phyloP scores from a whole-genome alignment of 352 stramenopile species.

The Thalassiosira oceanica region DNA sequence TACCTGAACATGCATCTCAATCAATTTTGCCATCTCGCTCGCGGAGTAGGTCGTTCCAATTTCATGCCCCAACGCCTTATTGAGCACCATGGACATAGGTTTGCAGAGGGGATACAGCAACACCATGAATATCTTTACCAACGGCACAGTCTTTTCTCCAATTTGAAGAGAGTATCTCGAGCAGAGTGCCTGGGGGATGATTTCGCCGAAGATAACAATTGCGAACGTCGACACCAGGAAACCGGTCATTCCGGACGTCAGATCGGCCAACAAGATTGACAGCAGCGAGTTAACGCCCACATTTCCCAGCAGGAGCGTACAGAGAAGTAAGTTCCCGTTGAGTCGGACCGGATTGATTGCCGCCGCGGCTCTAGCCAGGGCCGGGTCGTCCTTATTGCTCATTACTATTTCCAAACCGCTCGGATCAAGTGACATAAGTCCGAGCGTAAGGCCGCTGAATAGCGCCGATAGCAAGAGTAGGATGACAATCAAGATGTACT shows the following conservation, averaged over 20 bases:
- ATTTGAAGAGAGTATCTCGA: slow-evolving; percentile 89
- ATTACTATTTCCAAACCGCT: slow-evolving; percentile 96
- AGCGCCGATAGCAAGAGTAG: slow-evolving; percentile 86
- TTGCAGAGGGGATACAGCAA: slow-evolving; percentile 93
- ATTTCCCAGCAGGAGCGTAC: slow-evolving; percentile 96
- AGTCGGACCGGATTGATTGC: slow-evolving; percentile 84
- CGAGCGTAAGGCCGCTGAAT: slow-evolving; percentile 93
- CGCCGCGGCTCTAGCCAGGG: slow-evolving; percentile 72
- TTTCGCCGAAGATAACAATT: slow-evolving; percentile 95
- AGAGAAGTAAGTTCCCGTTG: slow-evolving; percentile 95
- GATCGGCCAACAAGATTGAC: slow-evolving; percentile 94
- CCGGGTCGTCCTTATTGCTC: slow-evolving; percentile 84
- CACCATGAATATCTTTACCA: slow-evolving; percentile 91
- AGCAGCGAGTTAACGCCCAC: slow-evolving; percentile 95
- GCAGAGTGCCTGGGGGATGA: slow-evolving; percentile 88
- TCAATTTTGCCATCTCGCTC: slow-evolving; percentile 91
- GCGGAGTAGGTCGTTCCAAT: slow-evolving; percentile 94
- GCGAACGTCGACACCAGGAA: slow-evolving; percentile 93
- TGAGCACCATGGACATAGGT: slow-evolving; percentile 89
- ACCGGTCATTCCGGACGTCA: slow-evolving; percentile 83
- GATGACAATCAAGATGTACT: slow-evolving; percentile 63
- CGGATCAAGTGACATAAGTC: slow-evolving; percentile 95
- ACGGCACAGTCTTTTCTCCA: slow-evolving; percentile 77
- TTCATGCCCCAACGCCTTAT: slow-evolving; percentile 90
- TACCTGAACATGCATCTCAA: slow-evolving; percentile 94